A percentile compares a stretch with the other conserved stretches of the same genome.
These are phyloP conservation scores for Pythium chondricola DNA, from an alignment of 352 stramenopile genomes.

Conservation along the genomic window DNA sequence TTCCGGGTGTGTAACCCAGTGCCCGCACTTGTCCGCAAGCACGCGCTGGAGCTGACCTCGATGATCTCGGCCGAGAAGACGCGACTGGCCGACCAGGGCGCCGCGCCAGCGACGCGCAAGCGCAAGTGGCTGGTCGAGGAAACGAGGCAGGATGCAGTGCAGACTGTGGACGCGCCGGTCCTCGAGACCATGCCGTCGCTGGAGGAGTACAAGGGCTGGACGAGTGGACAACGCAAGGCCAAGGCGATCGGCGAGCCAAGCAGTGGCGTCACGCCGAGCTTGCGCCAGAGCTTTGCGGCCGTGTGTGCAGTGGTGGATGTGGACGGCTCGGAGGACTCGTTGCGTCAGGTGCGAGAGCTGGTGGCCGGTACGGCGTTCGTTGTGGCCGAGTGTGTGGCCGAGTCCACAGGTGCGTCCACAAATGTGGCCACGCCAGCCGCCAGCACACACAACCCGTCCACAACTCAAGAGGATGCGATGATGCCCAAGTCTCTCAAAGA, in stretches of 20 bases:
- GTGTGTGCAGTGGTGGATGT: slow-evolving; percentile 3
- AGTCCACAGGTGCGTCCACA: no score
- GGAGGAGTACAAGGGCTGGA: slow-evolving; percentile 57
- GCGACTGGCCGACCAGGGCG: slow-evolving; percentile 23
- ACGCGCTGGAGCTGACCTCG: slow-evolving; percentile 61
- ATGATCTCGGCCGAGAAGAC: slow-evolving; percentile 55
- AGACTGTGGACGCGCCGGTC: no score
- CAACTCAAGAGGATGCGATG: no score
- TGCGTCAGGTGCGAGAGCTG: slow-evolving; percentile 48
- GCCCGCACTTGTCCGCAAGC: slow-evolving; percentile 67
- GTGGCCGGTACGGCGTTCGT: slow-evolving; percentile 50
- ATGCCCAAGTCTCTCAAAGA: slow-evolving; percentile 67
- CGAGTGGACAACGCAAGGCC: slow-evolving; percentile 46
- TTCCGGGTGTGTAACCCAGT: slow-evolving; percentile 75
- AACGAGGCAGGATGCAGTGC: no score
- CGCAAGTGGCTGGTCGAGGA: slow-evolving; percentile 31
- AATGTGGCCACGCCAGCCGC: no score
- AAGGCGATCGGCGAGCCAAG: neutral
- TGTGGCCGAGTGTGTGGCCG: slow-evolving; percentile 33
- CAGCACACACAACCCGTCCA: no score
- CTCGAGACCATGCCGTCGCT: slow-evolving; percentile 25
- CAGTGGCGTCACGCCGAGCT: slow-evolving; percentile 1
- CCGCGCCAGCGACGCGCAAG: slow-evolving; percentile 4
- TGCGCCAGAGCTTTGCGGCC: slow-evolving; percentile 13
- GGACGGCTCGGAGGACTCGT: neutral